phyloP scores from a whole-genome alignment of 495 filamentous ascomycete genomes.

The Cercophora sp. region DNA sequence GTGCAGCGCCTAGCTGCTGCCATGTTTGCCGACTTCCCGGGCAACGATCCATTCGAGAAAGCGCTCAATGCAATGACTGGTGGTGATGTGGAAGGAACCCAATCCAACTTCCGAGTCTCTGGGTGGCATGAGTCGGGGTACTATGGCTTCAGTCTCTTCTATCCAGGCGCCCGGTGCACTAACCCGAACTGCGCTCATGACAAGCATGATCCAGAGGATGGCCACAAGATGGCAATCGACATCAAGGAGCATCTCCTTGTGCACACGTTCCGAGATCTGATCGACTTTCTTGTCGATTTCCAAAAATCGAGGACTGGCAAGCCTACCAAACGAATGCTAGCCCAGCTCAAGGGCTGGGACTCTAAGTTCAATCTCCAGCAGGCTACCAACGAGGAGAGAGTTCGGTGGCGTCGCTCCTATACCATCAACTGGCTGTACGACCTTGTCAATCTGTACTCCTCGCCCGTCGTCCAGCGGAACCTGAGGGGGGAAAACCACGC shows the following conservation, averaged over 20 bases:
- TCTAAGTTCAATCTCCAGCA: conserved; percentile 37
- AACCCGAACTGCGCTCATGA: conserved; percentile 13
- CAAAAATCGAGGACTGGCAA: conserved; percentile 41
- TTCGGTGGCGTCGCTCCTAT: conserved; percentile 43
- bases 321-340: conserved; percentile 41
- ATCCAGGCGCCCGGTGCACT: too few relatives aligned
- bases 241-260: conserved; percentile 40
- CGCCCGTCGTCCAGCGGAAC: conserved; percentile 36
- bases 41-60: conserved; percentile 33
- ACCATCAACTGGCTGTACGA: conserved; percentile 52
- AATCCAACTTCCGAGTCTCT: too few relatives aligned
- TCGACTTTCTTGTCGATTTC: conserved; percentile 47
- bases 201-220: conserved; percentile 3
- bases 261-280: conserved; percentile 35
- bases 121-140: too few relatives aligned
- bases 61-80: conserved; percentile 35
- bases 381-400: conserved; percentile 34
- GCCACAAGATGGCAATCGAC: conserved; percentile 24
- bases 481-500: conserved; percentile 27
- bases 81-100: conserved; percentile 32
- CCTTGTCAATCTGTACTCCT: conserved; percentile 42
- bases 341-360: conserved; percentile 39
- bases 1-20: conserved; percentile 31
- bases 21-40: conserved; percentile 41
- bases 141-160: conserved; percentile 21